Evolutionary conservation across 1,284 basidiomycete genomes (phyloP), one percentile per base, ranked within the genome.

Genomic region (Papiliotrema laurentii): DNA sequence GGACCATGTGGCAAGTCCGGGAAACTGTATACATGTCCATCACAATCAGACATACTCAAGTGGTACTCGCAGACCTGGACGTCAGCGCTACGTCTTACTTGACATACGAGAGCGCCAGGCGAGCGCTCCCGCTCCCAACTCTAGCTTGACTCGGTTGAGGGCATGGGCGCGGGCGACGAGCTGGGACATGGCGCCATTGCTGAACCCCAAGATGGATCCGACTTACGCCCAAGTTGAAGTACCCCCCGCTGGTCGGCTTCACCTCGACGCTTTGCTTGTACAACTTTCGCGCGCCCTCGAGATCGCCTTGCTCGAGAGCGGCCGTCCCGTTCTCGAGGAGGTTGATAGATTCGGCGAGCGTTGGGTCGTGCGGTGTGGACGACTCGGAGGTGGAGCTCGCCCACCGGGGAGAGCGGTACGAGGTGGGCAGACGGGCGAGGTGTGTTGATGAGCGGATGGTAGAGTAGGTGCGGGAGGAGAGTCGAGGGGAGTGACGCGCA

Each of bases 261-360:
- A 92, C 86, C 57, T 86, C 81, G 13, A 87, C 80, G 63, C 87
- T 90, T 61, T 87, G 82, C 67, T 81, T 76, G 74, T 96, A 96
- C 22, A 87, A 76, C 33, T 74, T 77, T 70, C 86, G 87, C 31
- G 92, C 92, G 34, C 78, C 81, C 55, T 86, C 77, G 4, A 96
- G 80, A 63, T 96, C 90, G 18, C 92, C 92, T 58, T 89, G 86
- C 73, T 96, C 92, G 31, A 97, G 79, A 61, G 86, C 86, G 55
- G 81, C 78, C 2, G 90, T 94, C 37, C 92, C 92, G 62, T 86
- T 80, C 69, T 96, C 90, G 16, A 96, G 79, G 53, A 86, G 86
- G 45, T 82, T 79, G 66, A 89, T 77, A 0, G 90, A 88, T 73
- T 90, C 88, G 18, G 78, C 77, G 55, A 92, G 85, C 43, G 87